Evolutionary conservation across 2,329 filamentous ascomycete genomes (phyloP), one percentile per base, ranked within the genome.

Genomic region (Colletotrichum tamarilloi): DNA sequence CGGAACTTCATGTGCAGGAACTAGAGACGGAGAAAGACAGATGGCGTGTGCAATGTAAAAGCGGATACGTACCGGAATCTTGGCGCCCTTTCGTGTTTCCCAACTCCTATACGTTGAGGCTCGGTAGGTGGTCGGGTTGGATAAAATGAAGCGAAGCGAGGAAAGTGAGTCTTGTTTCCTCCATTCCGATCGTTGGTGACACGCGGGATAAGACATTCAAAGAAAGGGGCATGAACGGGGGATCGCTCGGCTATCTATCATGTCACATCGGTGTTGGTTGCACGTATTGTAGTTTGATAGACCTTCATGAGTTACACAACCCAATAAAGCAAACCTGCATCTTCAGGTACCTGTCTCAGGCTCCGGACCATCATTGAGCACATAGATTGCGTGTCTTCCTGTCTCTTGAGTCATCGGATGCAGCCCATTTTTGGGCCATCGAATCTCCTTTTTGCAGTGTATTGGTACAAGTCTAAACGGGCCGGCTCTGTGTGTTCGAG

Each of bases 381-480:
- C 24, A 22, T 46, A 26, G 38, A 30, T 42, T 14, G 53, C 46
- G 12, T 56, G 42, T 22, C 46, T 28, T 64, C 38, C 52, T 63
- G n/a, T 66, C 56, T 42, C 24, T 62, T 66, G 66, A 60, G 70
- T 64, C 53, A 53, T 64, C 26, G 55, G 49, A 56, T 59, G 66
- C 66, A 63, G 66, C 70, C 69, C 70, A 52, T 69, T 71, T 22
- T 65, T 73, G 60, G 56, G 67, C 67, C 57, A 67, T 66, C 35
- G 59, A 71, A 66, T 62, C 49, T 71, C 67, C 63, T 56, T 73
- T 73, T 68, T 62, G 60, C 49, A 49, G 67, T 71, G 56, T 73
- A 71, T 73, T 66, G 67, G 71, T 73, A 73, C 71, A 73, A 66
- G 56, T 73, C 67, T 73, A 73, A 71, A 64, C 32, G 68, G 68